These are phyloP conservation scores for Aurifilum marmelostoma DNA, from an alignment of 2,329 filamentous ascomycete species.

Conservation along the genomic window DNA sequence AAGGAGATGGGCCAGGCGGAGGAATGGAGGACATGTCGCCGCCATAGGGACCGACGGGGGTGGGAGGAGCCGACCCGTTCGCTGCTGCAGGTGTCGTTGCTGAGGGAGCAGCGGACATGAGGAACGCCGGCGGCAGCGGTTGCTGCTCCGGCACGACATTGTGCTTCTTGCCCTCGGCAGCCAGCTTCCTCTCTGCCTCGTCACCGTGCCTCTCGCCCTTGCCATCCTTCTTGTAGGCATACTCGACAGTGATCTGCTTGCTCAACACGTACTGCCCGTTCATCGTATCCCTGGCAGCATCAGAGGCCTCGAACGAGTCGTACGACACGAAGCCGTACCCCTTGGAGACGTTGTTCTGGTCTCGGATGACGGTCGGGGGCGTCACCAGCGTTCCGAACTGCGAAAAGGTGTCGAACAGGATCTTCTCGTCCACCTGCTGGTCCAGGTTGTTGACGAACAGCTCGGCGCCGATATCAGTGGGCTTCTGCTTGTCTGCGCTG, in stretches of 20 bases:
- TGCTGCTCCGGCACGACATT: conserved; percentile 85
- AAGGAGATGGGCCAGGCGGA: conserved; percentile 29
- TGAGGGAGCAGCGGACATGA: conserved; percentile 46
- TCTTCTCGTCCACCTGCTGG: conserved; percentile 91
- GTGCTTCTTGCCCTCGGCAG: conserved; percentile 89
- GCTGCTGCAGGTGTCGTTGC: conserved; percentile 29
- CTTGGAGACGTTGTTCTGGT: conserved; percentile 86
- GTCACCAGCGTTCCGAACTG: conserved; percentile 86
- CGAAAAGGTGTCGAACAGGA: conserved; percentile 90
- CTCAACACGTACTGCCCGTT: conserved; percentile 96
- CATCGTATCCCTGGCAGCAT: conserved; percentile 89
- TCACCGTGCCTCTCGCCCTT: conserved; percentile 97
- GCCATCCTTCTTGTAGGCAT: conserved; percentile 99
- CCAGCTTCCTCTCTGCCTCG: conserved; percentile 87
- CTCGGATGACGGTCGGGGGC: conserved; percentile 88
- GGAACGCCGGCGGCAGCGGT: conserved; percentile 73
- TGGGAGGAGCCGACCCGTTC: conserved; percentile 32
- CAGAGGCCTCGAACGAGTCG: conserved; percentile 88
- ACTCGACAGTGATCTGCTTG: conserved; percentile 95
- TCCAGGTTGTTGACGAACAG: conserved; percentile 97
- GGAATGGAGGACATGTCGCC: conserved; percentile 25
- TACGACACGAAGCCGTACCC: conserved; percentile 97
- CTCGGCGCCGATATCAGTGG: conserved; percentile 92
- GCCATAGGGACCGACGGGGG: conserved; percentile 31
- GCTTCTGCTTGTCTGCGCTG: conserved; percentile 89